These are phyloP conservation scores for Cyclotella choctawhatcheeana DNA, from an alignment of 108 stramenopile genomes.

Conservation along the genomic window DNA sequence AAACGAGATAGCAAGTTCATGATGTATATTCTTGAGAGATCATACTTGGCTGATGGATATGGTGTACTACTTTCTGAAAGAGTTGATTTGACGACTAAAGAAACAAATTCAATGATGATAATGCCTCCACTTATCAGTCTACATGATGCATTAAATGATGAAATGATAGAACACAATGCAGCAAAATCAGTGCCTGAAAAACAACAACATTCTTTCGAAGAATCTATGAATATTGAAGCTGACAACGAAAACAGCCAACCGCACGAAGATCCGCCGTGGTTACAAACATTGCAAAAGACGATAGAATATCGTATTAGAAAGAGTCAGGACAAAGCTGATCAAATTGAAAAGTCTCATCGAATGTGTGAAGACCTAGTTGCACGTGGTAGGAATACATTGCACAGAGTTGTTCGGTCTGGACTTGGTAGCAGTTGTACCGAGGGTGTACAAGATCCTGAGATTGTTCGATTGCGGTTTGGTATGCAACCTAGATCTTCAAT, in stretches of 20 bases:
- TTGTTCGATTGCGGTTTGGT: conserved; percentile 39
- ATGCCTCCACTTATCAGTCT: background rate
- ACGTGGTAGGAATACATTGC: conserved; percentile 30
- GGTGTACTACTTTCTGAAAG: conserved; percentile 21
- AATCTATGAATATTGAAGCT: background rate
- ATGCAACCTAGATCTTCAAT: conserved; percentile 36
- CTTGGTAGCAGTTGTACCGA: background rate
- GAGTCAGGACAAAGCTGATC: conserved; percentile 21
- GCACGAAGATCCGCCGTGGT: conserved; percentile 24
- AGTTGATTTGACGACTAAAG: background rate
- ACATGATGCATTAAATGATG: background rate
- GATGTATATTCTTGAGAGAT: conserved; percentile 25
- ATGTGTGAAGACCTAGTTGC: conserved; percentile 24
- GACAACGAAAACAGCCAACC: background rate
- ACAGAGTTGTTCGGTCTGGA: conserved; percentile 19
- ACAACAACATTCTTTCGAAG: background rate
- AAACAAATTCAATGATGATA: background rate
- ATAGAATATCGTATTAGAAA: conserved; percentile 33
- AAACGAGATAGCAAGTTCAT: conserved; percentile 17
- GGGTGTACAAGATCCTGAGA: conserved; percentile 20
- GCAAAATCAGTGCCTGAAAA: background rate
- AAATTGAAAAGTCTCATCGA: conserved; percentile 25
- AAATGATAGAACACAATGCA: background rate
- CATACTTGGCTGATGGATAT: conserved; percentile 40
- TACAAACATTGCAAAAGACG: conserved; percentile 38